phyloP scores from a whole-genome alignment of 2,329 filamentous ascomycete species.

The Apiospora kogelbergensis region DNA sequence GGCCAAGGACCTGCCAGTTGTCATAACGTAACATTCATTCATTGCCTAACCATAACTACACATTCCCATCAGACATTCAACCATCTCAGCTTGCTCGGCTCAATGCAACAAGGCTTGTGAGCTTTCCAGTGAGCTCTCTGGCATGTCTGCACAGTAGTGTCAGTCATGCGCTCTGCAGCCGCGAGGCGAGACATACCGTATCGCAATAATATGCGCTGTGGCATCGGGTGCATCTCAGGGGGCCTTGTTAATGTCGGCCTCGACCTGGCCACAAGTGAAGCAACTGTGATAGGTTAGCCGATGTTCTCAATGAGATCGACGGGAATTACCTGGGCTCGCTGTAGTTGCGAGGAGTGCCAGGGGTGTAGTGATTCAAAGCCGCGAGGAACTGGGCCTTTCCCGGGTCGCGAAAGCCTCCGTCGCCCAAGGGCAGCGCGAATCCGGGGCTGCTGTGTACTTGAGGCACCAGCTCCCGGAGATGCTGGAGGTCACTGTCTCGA shows the following conservation, averaged over 20 bases:
- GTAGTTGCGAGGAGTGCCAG: neutral
- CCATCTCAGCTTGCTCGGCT: neutral
- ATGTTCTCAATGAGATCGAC: neutral
- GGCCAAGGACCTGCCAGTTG: too few species aligned
- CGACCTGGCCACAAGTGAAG: neutral
- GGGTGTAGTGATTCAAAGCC: neutral
- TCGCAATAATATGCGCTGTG: neutral
- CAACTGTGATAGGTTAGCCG: neutral
- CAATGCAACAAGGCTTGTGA: neutral
- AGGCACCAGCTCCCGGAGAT: neutral
- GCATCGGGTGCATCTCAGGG: neutral
- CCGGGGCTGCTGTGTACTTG: neutral
- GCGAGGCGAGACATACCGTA: neutral
- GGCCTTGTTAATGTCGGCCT: neutral
- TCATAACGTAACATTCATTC: neutral
- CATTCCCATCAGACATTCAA: neutral
- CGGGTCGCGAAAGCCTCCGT: neutral
- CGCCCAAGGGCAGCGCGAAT: neutral
- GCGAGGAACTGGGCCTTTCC: neutral
- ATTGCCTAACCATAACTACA: too few species aligned
- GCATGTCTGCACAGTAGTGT: neutral
- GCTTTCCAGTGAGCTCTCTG: neutral
- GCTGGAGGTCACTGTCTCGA: neutral
- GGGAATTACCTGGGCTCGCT: neutral
- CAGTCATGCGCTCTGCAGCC: too few species aligned